These are phyloP conservation scores for Ophiostoma quercus DNA, from an alignment of 2,329 filamentous ascomycete species.

Conservation along the genomic window DNA sequence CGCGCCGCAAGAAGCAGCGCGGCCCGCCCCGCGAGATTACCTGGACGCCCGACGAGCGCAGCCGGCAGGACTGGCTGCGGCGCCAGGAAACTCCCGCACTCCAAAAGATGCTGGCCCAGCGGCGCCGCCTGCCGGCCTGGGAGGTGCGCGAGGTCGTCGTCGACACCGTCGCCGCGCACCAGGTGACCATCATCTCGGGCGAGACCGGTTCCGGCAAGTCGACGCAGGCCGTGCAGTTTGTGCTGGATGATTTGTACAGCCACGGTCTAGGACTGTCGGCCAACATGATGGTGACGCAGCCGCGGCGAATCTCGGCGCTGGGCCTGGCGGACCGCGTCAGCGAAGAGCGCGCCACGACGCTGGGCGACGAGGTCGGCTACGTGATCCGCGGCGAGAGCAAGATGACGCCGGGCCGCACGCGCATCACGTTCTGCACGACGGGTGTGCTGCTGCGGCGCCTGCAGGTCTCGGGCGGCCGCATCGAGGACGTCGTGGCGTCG, in stretches of 20 bases:
- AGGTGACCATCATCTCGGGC: constrained; percentile 94
- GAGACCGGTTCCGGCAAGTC: constrained; percentile 97
- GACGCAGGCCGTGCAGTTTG: constrained; percentile 93
- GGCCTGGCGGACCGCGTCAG: constrained; percentile 91
- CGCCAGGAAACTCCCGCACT: constrained; percentile 62
- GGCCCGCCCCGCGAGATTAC: constrained; percentile 53
- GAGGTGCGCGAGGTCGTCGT: constrained; percentile 72
- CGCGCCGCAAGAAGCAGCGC: constrained; percentile 36
- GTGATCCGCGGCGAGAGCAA: constrained; percentile 87
- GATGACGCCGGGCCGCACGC: constrained; percentile 56
- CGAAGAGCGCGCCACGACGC: constrained; percentile 66
- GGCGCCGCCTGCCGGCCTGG: constrained; percentile 82
- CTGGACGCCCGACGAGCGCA: constrained; percentile 57
- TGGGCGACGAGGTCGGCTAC: constrained; percentile 88
- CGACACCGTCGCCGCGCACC: constrained; percentile 64
- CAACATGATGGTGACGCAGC: constrained; percentile 94
- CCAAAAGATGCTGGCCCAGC: constrained; percentile 67
- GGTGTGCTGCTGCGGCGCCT: constrained; percentile 84
- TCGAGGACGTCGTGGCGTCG: constrained; percentile 73
- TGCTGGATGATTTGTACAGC: constrained; percentile 83
- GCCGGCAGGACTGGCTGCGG: constrained; percentile 62
- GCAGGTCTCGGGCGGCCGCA: constrained; percentile 79
- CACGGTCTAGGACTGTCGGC: constrained; percentile 67
- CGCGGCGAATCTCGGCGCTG: constrained; percentile 86
- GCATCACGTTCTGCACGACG: constrained; percentile 92